Evolutionary conservation across 768 basidiomycete species (phyloP).

Genomic region (Tulasnella sp.): DNA sequence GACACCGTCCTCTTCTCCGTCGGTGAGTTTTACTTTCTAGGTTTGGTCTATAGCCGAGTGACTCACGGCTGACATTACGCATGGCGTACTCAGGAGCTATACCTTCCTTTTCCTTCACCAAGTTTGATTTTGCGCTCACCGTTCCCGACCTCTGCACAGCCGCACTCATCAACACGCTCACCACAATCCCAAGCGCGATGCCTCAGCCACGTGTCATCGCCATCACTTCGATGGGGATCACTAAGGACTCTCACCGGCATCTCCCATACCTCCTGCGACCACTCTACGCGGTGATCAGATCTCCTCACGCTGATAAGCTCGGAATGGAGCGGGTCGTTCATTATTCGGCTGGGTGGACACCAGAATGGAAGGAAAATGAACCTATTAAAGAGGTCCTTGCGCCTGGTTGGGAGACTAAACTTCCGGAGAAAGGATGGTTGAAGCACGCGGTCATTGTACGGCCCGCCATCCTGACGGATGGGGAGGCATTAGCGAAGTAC

Average conservation of each 20-base stretch:
- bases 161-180: constrained; percentile 38
- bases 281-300: constrained; percentile 36
- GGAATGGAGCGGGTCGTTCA: constrained; percentile 37
- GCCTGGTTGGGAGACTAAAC: background rate
- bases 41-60: no score
- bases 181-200: background rate
- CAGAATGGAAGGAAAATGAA: background rate
- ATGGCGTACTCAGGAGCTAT: background rate
- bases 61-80: background rate
- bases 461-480: constrained; percentile 22
- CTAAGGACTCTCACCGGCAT: constrained; percentile 31
- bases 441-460: constrained; percentile 5
- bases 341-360: background rate
- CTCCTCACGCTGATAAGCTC: constrained; percentile 49
- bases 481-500: constrained; percentile 31
- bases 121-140: background rate
- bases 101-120: background rate
- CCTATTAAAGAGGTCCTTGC: constrained; percentile 7
- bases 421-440: constrained; percentile 1
- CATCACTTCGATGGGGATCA: constrained; percentile 47
- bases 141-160: constrained; percentile 3
- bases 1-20: constrained; percentile 9
- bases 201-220: constrained; percentile 39
- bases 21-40: no score
- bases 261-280: constrained; percentile 41